Evolutionary conservation across 2,329 filamentous ascomycete species (phyloP), one percentile per base, ranked within the genome.

Genomic region (Colletotrichum spinosum): DNA sequence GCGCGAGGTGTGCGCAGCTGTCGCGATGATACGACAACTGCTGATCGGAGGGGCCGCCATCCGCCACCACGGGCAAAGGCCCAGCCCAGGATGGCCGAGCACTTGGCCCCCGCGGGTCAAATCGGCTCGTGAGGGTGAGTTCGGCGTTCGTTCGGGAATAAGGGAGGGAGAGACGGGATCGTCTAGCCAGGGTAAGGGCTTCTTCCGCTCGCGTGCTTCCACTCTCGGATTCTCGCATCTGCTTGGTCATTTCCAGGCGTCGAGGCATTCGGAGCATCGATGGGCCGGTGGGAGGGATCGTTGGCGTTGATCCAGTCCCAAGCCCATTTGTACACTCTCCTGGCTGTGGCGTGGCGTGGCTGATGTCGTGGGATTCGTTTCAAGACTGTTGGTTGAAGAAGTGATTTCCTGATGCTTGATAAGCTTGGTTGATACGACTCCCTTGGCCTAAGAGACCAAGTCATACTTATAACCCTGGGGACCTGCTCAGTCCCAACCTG

Each of bases 61-160:
- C 13, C 35, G 54, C 34, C 33, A 33, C 17, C 33, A 33, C 17
- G 39, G 42, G 35, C 49, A 37, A 52, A 15, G n/a, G 8, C 10
- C 44, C 15, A 39, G 42, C 10, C 44, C 15, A 39, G 42, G 54
- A 48, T 25, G 54, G 54, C 54, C 15, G 55, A 42, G 45, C 25
- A 35, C 38, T 58, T 50, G 46, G 55, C 25, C 38, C 44, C 44
- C 25, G 25, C 46, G 55, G 55, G 55, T 50, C 7, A 51, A 58
- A 58, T 46, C 55, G 55, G 55, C 15, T 57, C 13, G 15, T 8
- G 11, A 45, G 35, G 45, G 45, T 6, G 35, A 42, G 5, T 58
- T 58, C 37, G 55, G 55, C n/a, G 45, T 50, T 58, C 55, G 13
- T 50, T 58, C 45, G 55, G 55, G 55, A 57, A 34, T 38, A 46